Base-by-base conservation (phyloP, 331 rosid genomes). In the Rosa hybrid region DNA sequence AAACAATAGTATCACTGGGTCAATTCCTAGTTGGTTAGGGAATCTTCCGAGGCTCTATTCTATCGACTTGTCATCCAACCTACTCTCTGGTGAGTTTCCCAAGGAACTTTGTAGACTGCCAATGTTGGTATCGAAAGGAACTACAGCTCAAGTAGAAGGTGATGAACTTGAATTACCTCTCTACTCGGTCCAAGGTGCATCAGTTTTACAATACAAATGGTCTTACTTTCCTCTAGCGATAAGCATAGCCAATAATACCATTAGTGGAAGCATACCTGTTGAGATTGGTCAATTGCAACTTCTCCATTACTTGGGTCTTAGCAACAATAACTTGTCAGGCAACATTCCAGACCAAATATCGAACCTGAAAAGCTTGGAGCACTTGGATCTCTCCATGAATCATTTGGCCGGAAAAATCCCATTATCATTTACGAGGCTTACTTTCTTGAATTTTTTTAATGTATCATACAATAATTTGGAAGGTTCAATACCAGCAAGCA, bases 51-150 rank as follows among this genome's bases (percentile, higher is more conserved):
- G 23, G 23, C 72, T 67, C 23, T 67, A 13, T 67, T 0, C 6
- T 17, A 1, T 67, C 11, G 6, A 10, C 13, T 67, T 67, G 72
- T 16, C 5, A 16, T 7, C 2, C 13, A 67, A 67, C 72, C 48
- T 17, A 9, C 23, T 67, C n/a, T 67, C 72, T 8, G 72, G 72
- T 67, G 72, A 67, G 13, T 67, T 67, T 67, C 72, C 72, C 10
- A 38, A 38, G 12, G 48, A 67, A 10, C 49, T 67, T 67, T 67
- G 72, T 39, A 39, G 13, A 39, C 7, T 67, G n/a, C 21, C 13
- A 7, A 39, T 18, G 48, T 8, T 67, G 25, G 46, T 38, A 14
- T 16, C 49, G 5, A 4, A 67, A 17, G 12, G 23, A 14, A 4
- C 14, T 67, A 14, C 25, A 39, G 48, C 13, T 38, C 23, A 34